Evolutionary conservation across 202 grass and related monocot species (phyloP).

Genomic region (Miscanthus sacchariflorus): DNA sequence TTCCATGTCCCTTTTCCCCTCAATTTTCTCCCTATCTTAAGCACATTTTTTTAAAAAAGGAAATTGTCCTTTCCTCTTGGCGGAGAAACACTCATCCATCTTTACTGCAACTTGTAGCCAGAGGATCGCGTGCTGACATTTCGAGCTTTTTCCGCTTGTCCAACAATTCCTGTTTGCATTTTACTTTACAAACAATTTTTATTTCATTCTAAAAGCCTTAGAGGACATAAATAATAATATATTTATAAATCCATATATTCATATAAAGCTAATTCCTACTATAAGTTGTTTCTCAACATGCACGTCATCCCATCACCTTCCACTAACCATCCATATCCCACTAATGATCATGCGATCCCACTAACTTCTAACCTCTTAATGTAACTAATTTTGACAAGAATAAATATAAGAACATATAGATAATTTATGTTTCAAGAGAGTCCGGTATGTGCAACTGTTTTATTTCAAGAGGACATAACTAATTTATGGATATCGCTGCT

Average conservation of each 20-base stretch:
- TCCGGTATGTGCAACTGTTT: too few relatives aligned
- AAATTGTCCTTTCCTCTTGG: neutral
- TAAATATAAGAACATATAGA: too few relatives aligned
- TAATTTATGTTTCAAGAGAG: too few relatives aligned
- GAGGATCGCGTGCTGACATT: neutral
- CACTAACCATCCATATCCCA: too few relatives aligned
- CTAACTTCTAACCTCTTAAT: too few relatives aligned
- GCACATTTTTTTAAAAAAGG: neutral
- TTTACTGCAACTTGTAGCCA: slow-evolving; percentile 17
- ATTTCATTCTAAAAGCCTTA: neutral
- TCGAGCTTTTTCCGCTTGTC: neutral
- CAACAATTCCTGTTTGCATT: neutral
- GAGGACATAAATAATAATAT: neutral
- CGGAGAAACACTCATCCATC: neutral
- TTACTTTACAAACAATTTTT: neutral
- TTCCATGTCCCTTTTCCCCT: neutral
- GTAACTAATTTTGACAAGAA: too few relatives aligned
- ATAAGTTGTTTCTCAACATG: too few relatives aligned
- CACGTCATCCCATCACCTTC: too few relatives aligned
- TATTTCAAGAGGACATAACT: too few relatives aligned
- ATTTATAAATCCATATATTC: neutral
- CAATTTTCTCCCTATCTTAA: neutral
- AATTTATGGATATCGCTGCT: too few relatives aligned
- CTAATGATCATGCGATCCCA: too few relatives aligned
- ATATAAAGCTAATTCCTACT: too few relatives aligned